Percentiles rank a stretch among this genome's conserved stretches.
These are phyloP conservation scores for Chrysanthemum makinoi DNA, from an alignment of 129 eudicot genomes.

Conservation along the genomic window DNA sequence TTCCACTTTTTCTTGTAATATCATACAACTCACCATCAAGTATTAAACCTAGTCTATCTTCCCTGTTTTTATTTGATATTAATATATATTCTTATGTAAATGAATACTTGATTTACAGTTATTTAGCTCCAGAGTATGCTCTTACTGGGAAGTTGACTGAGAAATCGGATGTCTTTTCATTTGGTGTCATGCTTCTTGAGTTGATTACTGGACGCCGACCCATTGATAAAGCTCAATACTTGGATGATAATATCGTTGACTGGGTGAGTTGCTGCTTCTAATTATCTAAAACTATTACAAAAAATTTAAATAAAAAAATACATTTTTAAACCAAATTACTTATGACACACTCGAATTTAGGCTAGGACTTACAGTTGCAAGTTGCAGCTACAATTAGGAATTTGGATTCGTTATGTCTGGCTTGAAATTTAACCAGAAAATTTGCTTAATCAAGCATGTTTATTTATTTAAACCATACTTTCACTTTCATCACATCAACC, in stretches of 20 bases:
- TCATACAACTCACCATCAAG: not conserved
- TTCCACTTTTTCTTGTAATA: slow-evolving; percentile 10
- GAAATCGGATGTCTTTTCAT: slow-evolving; percentile 86
- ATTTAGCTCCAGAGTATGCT: slow-evolving; percentile 94
- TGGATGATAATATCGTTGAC: slow-evolving; percentile 72
- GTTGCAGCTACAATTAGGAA: not conserved
- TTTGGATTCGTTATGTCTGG: not conserved
- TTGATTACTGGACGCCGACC: slow-evolving; percentile 89
- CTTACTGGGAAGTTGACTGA: slow-evolving; percentile 69
- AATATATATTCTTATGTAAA: not conserved
- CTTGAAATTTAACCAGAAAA: not conserved
- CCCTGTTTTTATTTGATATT: slow-evolving; percentile 1
- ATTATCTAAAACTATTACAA: not conserved
- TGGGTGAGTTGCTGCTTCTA: slow-evolving; percentile 55
- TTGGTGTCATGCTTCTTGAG: slow-evolving; percentile 85
- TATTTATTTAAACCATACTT: not conserved
- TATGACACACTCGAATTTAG: not conserved
- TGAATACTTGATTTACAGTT: slow-evolving; percentile 41
- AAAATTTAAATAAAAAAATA: too few relatives aligned
- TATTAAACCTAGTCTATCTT: not conserved
- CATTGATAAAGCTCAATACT: slow-evolving; percentile 59
- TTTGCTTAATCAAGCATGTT: not conserved
- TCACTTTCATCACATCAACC: not conserved
- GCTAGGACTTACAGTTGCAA: not conserved
- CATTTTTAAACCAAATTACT: too few relatives aligned